Base-by-base conservation (phyloP, 139 green algal genomes). In the Zygnema circumcarinatum region DNA sequence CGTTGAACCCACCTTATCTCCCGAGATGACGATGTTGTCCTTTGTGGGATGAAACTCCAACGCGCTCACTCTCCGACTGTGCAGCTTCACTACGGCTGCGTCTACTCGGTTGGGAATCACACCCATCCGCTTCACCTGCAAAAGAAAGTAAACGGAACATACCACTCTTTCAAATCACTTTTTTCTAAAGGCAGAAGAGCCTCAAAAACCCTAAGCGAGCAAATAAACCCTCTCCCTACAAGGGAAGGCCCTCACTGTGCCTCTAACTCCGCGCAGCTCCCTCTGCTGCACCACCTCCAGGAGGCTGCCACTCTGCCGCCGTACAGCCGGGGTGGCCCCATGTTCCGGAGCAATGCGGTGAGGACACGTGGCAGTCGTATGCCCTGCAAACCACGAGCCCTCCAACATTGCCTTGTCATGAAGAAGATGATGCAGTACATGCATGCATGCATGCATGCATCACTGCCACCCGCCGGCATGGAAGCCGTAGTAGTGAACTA, bases 351-450 rank as follows among this genome's bases (percentile, higher is more conserved):
- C 89, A 0, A 92, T 90, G 2, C 93, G 91, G 90, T 95, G 91
- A 0, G 96, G 96, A 86, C 96, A 98, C 16, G 94, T 96, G 36
- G 91, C 92, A 22, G 96, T 98, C 31, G 93, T 96, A 92, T 98
- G 96, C 1, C 96, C 95, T 91, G 87, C 29, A 31, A 2, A 32
- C 31, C n/a, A n/a, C n/a, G 38, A 84, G 74, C 38, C 35, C 7
- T 87, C 29, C 33, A 74, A 1, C 32, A 32, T 68, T 74, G 33
- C 1, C 56, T 31, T 31, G 56, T 80, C 25, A 80, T 31, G 22
- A 40, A 35, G 29, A 33, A 80, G 21, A 74, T 22, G 73, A 33
- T 74, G 29, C 32, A 31, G 73, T 80, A 33, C 73, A 25, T 80
- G 73, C 73, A 21, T 80, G 73, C 73, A 80, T 67, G 22, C 22